Evolutionary conservation across 1,284 basidiomycete species (phyloP).

Genomic region (Termitomyces sp.): DNA sequence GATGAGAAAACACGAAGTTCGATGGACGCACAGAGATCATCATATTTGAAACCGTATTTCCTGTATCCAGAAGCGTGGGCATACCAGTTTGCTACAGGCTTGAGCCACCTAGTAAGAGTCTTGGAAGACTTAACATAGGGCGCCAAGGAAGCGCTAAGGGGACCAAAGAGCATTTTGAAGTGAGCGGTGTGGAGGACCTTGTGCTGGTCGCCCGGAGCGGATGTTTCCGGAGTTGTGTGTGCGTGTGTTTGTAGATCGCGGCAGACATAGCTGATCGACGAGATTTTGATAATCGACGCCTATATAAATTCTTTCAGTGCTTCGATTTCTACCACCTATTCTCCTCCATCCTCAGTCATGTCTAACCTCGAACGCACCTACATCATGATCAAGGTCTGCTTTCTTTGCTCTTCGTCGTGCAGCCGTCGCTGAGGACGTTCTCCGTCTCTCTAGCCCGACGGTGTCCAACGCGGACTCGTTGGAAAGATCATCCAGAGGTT

Average conservation of each 20-base stretch:
- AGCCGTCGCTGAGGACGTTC: constrained; percentile 1
- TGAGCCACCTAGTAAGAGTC: constrained; percentile 61
- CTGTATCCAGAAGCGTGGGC: constrained; percentile 82
- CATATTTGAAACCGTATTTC: constrained; percentile 88
- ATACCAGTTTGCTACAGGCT: constrained; percentile 85
- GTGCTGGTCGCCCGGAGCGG: constrained; percentile 17
- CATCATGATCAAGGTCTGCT: constrained; percentile 81
- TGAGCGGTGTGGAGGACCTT: constrained; percentile 14
- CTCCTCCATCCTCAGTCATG: constrained; percentile 39
- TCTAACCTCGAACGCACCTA: constrained; percentile 73
- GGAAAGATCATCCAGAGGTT: constrained; percentile 92
- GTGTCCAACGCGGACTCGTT: constrained; percentile 93
- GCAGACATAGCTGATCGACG: constrained; percentile 25
- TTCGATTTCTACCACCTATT: constrained; percentile 27
- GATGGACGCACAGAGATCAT: constrained; percentile 77
- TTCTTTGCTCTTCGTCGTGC: background rate
- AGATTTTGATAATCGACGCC: constrained; percentile 20
- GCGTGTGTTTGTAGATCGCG: constrained; percentile 22
- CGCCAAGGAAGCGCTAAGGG: constrained; percentile 76
- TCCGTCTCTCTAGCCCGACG: constrained; percentile 72
- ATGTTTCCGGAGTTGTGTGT: constrained; percentile 32
- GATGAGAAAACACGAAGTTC: constrained; percentile 4
- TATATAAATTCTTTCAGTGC: constrained; percentile 21
- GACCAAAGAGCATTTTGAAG: constrained; percentile 41
- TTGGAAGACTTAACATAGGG: constrained; percentile 71